Evolutionary conservation across 78 protist species (phyloP).

Genomic region (Guillardia theta): DNA sequence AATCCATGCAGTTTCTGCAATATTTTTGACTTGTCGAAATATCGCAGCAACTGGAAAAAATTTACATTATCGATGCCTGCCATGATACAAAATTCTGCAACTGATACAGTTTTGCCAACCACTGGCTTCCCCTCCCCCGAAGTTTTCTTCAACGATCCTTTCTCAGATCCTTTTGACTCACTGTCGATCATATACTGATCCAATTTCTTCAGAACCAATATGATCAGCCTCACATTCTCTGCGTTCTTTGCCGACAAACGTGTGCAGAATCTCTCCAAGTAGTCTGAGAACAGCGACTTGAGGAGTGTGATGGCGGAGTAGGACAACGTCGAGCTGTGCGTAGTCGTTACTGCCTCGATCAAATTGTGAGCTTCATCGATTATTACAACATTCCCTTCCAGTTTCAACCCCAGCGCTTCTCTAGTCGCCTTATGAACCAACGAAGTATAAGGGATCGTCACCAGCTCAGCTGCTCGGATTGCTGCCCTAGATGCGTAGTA

Average conservation of each 20-base stretch:
- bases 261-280: background rate
- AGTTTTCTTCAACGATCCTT: background rate
- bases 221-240: no score
- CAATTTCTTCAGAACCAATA: no score
- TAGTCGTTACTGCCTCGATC: slow-evolving; percentile 56
- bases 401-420: slow-evolving; percentile 47
- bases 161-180: background rate
- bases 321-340: slow-evolving; percentile 41
- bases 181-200: no score
- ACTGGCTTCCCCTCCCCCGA: background rate
- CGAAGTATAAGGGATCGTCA: slow-evolving; percentile 67
- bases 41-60: slow-evolving; percentile 28
- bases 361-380: slow-evolving; percentile 82
- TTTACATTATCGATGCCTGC: slow-evolving; percentile 54
- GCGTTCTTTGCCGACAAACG: background rate
- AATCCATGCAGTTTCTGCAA: slow-evolving; percentile 56
- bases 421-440: slow-evolving; percentile 57
- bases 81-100: slow-evolving; percentile 38
- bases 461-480: slow-evolving; percentile 45
- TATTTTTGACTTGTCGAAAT: slow-evolving; percentile 28
- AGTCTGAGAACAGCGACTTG: background rate
- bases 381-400: slow-evolving; percentile 61
- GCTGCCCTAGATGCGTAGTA: slow-evolving; percentile 60
- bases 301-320: background rate
- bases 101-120: background rate